Conservation (phyloP, 306 rosid species). For the Trifolium dubium region DNA sequence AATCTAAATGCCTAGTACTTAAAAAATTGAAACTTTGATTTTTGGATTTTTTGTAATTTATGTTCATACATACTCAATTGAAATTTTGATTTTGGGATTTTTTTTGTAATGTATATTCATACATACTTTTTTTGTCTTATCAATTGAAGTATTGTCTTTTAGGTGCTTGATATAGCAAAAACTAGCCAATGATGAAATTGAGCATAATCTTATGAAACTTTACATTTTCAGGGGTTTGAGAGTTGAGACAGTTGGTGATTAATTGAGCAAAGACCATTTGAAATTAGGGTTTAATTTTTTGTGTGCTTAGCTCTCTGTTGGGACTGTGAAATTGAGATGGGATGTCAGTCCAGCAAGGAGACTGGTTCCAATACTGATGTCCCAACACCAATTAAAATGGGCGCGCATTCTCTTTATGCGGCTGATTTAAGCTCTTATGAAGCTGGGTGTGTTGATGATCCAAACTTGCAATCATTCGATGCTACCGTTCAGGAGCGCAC, state of each 20-base stretch:
- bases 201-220: conserved; percentile 6
- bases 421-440: conserved; percentile 80
- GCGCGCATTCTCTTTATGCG: conserved; percentile 48
- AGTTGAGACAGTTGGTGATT: conserved; percentile 9
- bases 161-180: conserved; percentile 1
- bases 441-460: conserved; percentile 67
- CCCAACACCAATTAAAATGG: conserved; percentile 50
- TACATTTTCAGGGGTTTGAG: conserved; percentile 17
- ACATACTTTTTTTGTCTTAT: conserved; percentile 11
- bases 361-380: conserved; percentile 31
- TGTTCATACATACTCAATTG: background rate
- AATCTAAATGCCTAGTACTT: background rate
- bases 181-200: background rate
- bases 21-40: conserved; percentile 33
- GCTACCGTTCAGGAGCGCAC: conserved; percentile 68
- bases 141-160: conserved; percentile 21
- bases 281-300: background rate
- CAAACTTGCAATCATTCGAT: conserved; percentile 71
- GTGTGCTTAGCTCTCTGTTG: conserved; percentile 16
- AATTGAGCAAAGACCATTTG: conserved; percentile 1
- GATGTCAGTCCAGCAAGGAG: conserved; percentile 67
- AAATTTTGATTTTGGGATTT: conserved; percentile 20
- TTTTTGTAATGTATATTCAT: conserved; percentile 12
- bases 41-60: background rate
- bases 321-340: conserved; percentile 57